Evolutionary conservation across 2,329 filamentous ascomycete genomes (phyloP).

Genomic region (Metarhizium guizhouense): DNA sequence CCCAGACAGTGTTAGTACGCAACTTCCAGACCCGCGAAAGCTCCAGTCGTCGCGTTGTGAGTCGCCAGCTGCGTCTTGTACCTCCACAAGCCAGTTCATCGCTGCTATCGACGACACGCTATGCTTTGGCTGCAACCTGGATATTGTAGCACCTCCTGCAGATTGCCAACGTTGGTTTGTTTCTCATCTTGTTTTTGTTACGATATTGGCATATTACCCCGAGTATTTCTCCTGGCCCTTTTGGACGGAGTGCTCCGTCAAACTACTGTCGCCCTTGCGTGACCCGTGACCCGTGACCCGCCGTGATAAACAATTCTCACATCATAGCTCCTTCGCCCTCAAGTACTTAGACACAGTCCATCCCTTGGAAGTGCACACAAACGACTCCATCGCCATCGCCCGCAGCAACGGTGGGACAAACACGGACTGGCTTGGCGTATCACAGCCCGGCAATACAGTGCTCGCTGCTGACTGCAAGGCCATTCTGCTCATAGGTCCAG

Average conservation of each 20-base stretch:
- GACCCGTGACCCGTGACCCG: not conserved
- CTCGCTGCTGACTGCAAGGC: not conserved
- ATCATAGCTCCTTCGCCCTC: not conserved
- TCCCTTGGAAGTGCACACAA: conserved; percentile 4
- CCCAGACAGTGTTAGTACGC: not conserved
- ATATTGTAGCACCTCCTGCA: too few species aligned
- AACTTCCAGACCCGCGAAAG: conserved; percentile 3
- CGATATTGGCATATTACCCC: too few species aligned
- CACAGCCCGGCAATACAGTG: conserved; percentile 1
- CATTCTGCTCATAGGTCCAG: not conserved
- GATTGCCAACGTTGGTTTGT: too few species aligned
- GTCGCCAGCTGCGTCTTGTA: conserved; percentile 7
- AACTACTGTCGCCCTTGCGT: not conserved
- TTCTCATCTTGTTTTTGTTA: too few species aligned
- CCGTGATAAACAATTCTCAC: not conserved
- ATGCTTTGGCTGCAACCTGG: not conserved
- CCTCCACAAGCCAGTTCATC: not conserved
- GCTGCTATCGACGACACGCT: conserved; percentile 1
- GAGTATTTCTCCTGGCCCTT: too few species aligned
- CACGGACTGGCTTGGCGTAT: conserved; percentile 4
- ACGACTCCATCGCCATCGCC: conserved; percentile 1
- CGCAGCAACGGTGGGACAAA: conserved; percentile 8
- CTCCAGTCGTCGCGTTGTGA: conserved; percentile 13
- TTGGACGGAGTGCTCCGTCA: not conserved
- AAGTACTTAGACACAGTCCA: not conserved